Evolutionary conservation across 1,284 basidiomycete species (phyloP), one percentile per base, ranked within the genome.

Genomic region (Cryptococcus maquisensis): DNA sequence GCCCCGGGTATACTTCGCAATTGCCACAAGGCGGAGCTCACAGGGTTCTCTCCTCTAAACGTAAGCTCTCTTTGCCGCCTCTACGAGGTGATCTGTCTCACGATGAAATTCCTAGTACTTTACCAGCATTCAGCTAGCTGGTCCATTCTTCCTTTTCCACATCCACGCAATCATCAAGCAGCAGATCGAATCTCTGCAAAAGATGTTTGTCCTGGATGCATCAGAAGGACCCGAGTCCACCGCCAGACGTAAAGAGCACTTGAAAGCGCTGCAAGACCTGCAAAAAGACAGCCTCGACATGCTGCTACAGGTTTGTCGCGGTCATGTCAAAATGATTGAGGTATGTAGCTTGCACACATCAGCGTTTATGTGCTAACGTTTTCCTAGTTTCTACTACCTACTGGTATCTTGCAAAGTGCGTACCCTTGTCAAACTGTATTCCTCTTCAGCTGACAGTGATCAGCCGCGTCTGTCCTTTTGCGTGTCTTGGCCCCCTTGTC

Each of bases 401-500:
- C 62, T 3, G 68, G 68, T 7, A 51, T 67, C 18, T 58, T 68
- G 7, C 66, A 70, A 53, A 59, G 68, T 66, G 28, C 47, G 59
- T 60, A n/a, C n/a, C 10, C 21, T 15, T 8, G 26, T 16, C 6
- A 16, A n/a, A n/a, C 28, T 20, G 7, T 18, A 13, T 40, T 24
- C 18, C 23, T 41, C 23, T 40, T 46, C 6, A 3, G 3, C 39
- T 43, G 10, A 28, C 9, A 9, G 9, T 28, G 26, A 9, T 28
- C 36, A 66, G 64, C 63, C 38, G 64, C 59, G 4, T 53, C 64
- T 1, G 54, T 68, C 26, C 52, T 70, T 24, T 35, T 68, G 1
- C 58, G 70, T 20, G 60, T 65, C 2, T 44, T 66, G n/a, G 63
- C 67, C 9, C 56, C 66, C 3, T 52, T 57, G 1, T 53, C 61